phyloP scores from a whole-genome alignment of 1,284 basidiomycete genomes.

The Abortiporus biennis region DNA sequence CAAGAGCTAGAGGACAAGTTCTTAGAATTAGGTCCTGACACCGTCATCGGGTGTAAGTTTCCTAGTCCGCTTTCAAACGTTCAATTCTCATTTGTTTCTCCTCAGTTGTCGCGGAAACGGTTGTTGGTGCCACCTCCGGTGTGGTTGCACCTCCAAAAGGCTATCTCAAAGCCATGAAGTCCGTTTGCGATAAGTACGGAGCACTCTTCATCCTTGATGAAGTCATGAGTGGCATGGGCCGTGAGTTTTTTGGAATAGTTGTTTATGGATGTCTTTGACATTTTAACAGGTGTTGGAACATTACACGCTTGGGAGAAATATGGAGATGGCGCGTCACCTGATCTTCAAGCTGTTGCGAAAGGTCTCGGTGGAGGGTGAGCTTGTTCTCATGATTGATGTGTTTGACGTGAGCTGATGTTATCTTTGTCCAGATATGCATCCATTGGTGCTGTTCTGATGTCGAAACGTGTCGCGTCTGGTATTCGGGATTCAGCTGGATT shows the following conservation, averaged over 20 bases:
- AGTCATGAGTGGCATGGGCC: constrained; percentile 84
- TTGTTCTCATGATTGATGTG: neutral
- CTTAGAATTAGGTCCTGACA: constrained; percentile 71
- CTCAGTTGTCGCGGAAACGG: constrained; percentile 76
- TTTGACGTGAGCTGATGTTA: neutral
- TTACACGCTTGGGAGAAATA: constrained; percentile 82
- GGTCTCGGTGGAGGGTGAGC: constrained; percentile 79
- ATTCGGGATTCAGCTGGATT: constrained; percentile 60
- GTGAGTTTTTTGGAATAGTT: constrained; percentile 34
- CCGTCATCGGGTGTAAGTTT: constrained; percentile 68
- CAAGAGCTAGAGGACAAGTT: constrained; percentile 84
- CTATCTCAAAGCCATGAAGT: constrained; percentile 80
- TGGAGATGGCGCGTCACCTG: constrained; percentile 70
- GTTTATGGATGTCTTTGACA: constrained; percentile 1
- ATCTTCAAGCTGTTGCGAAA: constrained; percentile 83
- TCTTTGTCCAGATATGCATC: constrained; percentile 56
- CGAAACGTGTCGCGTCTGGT: constrained; percentile 63
- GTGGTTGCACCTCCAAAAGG: constrained; percentile 70
- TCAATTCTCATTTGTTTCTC: constrained; percentile 8
- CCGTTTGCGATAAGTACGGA: constrained; percentile 82
- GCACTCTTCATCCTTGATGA: constrained; percentile 86
- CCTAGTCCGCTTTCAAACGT: neutral
- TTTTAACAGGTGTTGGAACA: constrained; percentile 70
- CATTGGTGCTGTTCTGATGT: constrained; percentile 78
- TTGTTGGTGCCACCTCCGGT: constrained; percentile 80